Conservation (phyloP, 306 rosid genomes). For the Malus domestica region ASM211411v1 NC_041790.1:27670001-27670500, state of each 20-base stretch:
- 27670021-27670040: slow-evolving; percentile 44
- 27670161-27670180: slow-evolving; percentile 44
- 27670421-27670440: no score
- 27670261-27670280: slow-evolving; percentile 34
- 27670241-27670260: slow-evolving; percentile 17
- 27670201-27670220: slow-evolving; percentile 38
- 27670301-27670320: slow-evolving; percentile 18
- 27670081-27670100: slow-evolving; percentile 17
- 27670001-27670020: slow-evolving; percentile 32
- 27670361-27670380: slow-evolving; percentile 36
- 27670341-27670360: slow-evolving; percentile 23
- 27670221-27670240: slow-evolving; percentile 38
- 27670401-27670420: background rate
- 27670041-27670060: slow-evolving; percentile 31
- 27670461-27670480: no score
- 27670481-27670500: no score
- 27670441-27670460: no score
- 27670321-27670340: slow-evolving; percentile 38
- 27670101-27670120: slow-evolving; percentile 54
- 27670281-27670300: slow-evolving; percentile 31
- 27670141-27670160: slow-evolving; percentile 42
- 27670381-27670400: slow-evolving; percentile 22
- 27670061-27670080: slow-evolving; percentile 14
- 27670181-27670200: slow-evolving; percentile 20
- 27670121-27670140: slow-evolving; percentile 33